Evolutionary conservation across 2,329 filamentous ascomycete genomes (phyloP).

Genomic region (Microcyclospora tardicrescens): DNA sequence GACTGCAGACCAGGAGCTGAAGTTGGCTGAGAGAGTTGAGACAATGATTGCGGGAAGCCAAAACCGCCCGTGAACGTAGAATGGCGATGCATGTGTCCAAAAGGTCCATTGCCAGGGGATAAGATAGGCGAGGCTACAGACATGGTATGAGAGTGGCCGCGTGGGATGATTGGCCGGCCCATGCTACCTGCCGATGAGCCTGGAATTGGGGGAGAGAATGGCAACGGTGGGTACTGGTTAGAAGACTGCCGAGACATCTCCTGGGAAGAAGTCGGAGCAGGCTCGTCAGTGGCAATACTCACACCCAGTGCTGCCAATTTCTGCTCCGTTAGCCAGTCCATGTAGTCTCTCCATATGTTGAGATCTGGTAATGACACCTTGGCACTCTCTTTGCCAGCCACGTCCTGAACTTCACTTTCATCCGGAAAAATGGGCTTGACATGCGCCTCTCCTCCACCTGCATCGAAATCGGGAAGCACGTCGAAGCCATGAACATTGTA

Average conservation of each 20-base stretch:
- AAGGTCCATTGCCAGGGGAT: conserved; percentile 46
- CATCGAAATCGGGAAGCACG: conserved; percentile 37
- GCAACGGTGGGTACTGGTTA: conserved; percentile 59
- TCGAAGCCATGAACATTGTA: conserved; percentile 60
- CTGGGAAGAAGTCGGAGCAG: conserved; percentile 34
- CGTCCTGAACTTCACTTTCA: conserved; percentile 24
- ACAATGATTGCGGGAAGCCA: conserved; percentile 51
- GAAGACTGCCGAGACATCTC: conserved; percentile 61
- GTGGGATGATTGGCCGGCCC: conserved; percentile 19
- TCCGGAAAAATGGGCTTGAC: conserved; percentile 58
- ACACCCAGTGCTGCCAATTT: conserved; percentile 88
- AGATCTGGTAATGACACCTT: conserved; percentile 57
- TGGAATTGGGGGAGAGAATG: conserved; percentile 73
- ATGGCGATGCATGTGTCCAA: conserved; percentile 54
- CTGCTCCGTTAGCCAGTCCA: conserved; percentile 71
- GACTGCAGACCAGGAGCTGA: conserved; percentile 36
- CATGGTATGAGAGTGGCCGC: conserved; percentile 37
- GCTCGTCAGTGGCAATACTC: conserved; percentile 59
- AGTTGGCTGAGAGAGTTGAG: conserved; percentile 20
- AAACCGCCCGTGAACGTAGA: conserved; percentile 59
- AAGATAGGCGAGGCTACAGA: conserved; percentile 56
- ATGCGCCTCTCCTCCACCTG: conserved; percentile 30
- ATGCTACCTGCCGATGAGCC: conserved; percentile 65
- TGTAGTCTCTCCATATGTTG: conserved; percentile 65
- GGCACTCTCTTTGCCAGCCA: conserved; percentile 34